Conservation (phyloP, 129 eudicot species). For the Escallonia rubra region DNA sequence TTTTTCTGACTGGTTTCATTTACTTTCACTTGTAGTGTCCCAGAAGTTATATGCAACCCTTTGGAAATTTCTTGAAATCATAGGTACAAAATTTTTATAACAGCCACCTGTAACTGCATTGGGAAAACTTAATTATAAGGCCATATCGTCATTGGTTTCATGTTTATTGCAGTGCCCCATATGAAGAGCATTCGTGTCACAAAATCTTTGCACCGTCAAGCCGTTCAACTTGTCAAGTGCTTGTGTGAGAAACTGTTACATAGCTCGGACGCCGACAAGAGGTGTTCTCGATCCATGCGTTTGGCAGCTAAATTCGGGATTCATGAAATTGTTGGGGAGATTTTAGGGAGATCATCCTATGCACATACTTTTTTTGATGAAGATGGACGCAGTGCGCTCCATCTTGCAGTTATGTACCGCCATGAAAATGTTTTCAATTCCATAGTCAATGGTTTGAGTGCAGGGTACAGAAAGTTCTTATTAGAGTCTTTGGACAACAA, state of each 20-base stretch:
- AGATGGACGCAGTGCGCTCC: neutral
- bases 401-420: conserved; percentile 1
- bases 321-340: neutral
- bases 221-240: neutral
- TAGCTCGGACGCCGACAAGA: neutral
- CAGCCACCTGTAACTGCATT: neutral
- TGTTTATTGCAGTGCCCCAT: neutral
- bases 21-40: neutral
- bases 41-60: neutral
- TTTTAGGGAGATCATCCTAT: neutral
- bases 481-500: neutral
- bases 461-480: neutral
- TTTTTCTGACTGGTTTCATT: neutral
- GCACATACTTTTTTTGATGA: neutral
- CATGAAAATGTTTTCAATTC: conserved; percentile 4
- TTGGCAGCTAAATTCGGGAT: neutral
- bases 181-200: neutral
- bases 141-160: neutral
- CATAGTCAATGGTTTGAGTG: neutral
- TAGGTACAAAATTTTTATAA: neutral
- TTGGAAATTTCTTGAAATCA: neutral
- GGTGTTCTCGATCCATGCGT: neutral
- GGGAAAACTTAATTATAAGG: neutral
- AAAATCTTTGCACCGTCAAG: neutral
- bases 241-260: neutral